Evolutionary conservation across 495 filamentous ascomycete genomes (phyloP).

Genomic region (Corynascus novoguineensis): DNA sequence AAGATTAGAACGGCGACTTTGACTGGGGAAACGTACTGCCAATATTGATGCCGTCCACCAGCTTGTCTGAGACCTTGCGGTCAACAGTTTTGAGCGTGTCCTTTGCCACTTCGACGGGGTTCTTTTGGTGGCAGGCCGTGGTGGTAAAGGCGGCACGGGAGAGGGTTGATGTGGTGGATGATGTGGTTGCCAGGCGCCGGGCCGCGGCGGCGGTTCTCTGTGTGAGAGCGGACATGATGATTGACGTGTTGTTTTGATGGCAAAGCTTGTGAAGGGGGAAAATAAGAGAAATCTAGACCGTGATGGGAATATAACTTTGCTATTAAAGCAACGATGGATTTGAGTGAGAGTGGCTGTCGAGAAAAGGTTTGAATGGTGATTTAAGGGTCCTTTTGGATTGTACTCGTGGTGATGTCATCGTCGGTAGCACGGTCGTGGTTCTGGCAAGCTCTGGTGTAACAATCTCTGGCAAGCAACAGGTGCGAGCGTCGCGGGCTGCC

Average conservation of each 20-base stretch:
- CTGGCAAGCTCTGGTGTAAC: background rate
- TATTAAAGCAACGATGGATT: too few relatives aligned
- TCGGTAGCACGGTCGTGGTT: background rate
- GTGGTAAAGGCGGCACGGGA: constrained; percentile 42
- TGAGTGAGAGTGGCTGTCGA: background rate
- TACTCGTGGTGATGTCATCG: constrained; percentile 28
- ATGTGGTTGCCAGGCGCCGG: constrained; percentile 34
- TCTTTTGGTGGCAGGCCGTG: constrained; percentile 37
- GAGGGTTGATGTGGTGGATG: constrained; percentile 17
- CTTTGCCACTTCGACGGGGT: constrained; percentile 44
- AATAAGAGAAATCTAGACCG: too few relatives aligned
- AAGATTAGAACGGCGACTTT: too few relatives aligned
- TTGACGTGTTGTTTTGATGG: constrained; percentile 19
- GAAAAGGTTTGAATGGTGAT: background rate
- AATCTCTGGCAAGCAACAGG: background rate
- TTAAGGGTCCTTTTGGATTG: background rate
- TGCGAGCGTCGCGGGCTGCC: background rate
- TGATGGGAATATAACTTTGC: too few relatives aligned
- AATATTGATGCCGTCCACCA: constrained; percentile 51
- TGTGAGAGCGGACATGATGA: constrained; percentile 47
- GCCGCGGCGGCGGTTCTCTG: constrained; percentile 23
- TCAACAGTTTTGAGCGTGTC: constrained; percentile 48
- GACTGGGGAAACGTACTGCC: constrained; percentile 32
- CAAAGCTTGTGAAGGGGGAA: too few relatives aligned
- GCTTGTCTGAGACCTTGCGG: constrained; percentile 48